Conservation (phyloP, 2,329 filamentous ascomycete species). For the Aspergillus latus region DNA sequence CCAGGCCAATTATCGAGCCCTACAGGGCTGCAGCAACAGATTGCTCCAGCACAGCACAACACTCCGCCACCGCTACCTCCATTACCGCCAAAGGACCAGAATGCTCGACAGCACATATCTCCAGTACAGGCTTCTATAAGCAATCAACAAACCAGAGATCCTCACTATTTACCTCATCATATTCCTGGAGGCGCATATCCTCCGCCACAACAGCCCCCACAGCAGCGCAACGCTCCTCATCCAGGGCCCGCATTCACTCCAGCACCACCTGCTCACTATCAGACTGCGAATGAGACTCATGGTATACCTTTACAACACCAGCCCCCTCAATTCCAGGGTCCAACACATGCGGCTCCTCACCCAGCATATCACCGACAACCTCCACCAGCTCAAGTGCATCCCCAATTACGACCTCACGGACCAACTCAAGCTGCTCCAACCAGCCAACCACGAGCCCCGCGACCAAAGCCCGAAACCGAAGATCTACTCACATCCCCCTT, state of each 20-base stretch:
- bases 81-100: constrained; percentile 37
- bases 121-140: constrained; percentile 14
- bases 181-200: constrained; percentile 18
- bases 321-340: constrained; percentile 16
- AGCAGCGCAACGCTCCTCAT: constrained; percentile 18
- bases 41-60: constrained; percentile 25
- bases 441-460: constrained; percentile 20
- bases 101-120: constrained; percentile 17
- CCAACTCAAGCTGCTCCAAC: constrained; percentile 25
- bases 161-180: constrained; percentile 33
- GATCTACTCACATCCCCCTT: constrained; percentile 66
- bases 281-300: constrained; percentile 15
- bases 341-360: constrained; percentile 25
- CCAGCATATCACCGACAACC: constrained; percentile 33
- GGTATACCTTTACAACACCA: constrained; percentile 23
- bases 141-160: constrained; percentile 14
- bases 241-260: constrained; percentile 18
- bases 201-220: constrained; percentile 9
- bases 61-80: constrained; percentile 39
- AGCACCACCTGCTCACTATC: constrained; percentile 20
- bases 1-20: constrained; percentile 26
- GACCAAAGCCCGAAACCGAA: constrained; percentile 35
- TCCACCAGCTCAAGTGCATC: constrained; percentile 28
- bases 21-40: constrained; percentile 16
- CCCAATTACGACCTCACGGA: constrained; percentile 22